Percentiles rank a stretch among this genome's conserved stretches.
Conservation (phyloP, 768 basidiomycete genomes). For the Tulasnella sp. region DNA sequence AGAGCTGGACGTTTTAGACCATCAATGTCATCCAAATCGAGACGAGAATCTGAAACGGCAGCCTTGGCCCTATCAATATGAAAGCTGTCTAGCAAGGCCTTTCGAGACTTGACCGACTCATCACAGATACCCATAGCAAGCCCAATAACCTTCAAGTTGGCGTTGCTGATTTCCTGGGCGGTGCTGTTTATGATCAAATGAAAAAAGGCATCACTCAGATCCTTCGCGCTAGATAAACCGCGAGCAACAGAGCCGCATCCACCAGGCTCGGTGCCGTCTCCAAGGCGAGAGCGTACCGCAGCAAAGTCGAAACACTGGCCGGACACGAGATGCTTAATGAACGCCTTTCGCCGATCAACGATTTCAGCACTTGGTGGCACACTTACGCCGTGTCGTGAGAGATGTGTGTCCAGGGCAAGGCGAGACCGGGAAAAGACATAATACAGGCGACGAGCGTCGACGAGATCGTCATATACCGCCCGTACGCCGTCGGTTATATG, state of each 20-base stretch:
- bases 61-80: too few relatives aligned
- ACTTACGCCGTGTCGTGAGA: neutral
- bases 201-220: neutral
- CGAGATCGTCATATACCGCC: neutral
- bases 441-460: neutral
- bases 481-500: neutral
- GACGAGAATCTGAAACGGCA: too few relatives aligned
- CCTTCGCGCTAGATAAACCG: neutral
- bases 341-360: neutral
- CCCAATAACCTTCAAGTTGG: too few relatives aligned
- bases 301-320: neutral
- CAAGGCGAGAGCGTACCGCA: neutral
- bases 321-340: neutral
- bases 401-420: neutral
- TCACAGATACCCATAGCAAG: too few relatives aligned
- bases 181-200: neutral
- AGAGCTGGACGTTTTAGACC: neutral
- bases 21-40: neutral
- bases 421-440: neutral
- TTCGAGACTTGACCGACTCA: too few relatives aligned
- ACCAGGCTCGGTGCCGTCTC: neutral
- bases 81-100: too few relatives aligned
- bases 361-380: neutral
- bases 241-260: neutral
- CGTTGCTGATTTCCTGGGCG: neutral